phyloP scores from a whole-genome alignment of 1,139 yeast species.

The Geotrichum citri-aurantii region DNA sequence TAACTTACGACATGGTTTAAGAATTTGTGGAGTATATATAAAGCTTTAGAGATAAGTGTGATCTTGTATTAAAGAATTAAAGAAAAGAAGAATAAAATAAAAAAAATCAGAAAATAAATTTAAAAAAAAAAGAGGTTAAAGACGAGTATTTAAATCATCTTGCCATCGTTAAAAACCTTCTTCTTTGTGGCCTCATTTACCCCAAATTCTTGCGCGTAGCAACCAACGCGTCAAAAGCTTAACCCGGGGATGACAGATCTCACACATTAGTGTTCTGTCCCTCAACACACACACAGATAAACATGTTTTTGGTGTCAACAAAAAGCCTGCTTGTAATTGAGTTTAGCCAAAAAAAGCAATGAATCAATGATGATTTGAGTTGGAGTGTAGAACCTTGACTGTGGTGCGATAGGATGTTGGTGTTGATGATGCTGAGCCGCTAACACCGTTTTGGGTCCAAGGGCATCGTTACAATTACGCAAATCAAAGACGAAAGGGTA shows the following conservation, averaged over 20 bases:
- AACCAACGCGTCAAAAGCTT: background rate
- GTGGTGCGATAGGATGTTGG: background rate
- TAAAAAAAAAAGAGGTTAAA: background rate
- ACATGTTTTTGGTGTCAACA: background rate
- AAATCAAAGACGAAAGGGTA: no score
- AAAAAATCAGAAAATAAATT: no score
- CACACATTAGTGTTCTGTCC: background rate
- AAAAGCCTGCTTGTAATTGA: background rate
- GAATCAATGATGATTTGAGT: background rate
- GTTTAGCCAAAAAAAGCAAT: background rate
- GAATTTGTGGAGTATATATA: background rate
- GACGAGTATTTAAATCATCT: background rate
- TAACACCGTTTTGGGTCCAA: no score
- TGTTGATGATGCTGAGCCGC: no score
- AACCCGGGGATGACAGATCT: background rate
- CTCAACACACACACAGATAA: background rate
- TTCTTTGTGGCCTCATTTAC: background rate
- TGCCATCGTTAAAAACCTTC: background rate
- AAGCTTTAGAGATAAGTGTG: background rate
- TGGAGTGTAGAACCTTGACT: background rate
- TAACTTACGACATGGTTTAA: conserved; percentile 3
- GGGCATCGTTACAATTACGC: no score
- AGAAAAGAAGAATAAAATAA: background rate
- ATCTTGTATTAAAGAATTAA: background rate
- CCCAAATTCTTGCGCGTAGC: background rate